Conservation (phyloP, 768 basidiomycete genomes). For the Kwoniella sp. region DNA sequence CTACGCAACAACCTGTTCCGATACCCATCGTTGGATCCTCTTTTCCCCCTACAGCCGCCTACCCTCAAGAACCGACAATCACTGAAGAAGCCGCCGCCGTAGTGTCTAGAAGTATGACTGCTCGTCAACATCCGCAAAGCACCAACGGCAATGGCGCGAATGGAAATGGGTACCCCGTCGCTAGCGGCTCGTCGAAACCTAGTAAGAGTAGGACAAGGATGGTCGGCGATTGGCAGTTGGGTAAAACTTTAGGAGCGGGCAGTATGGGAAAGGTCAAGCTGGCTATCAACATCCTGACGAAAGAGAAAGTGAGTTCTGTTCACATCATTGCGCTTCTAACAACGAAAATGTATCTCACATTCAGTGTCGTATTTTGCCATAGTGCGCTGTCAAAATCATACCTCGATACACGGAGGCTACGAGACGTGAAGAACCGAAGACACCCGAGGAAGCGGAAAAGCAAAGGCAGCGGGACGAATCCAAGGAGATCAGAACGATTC, state of each 20-base stretch:
- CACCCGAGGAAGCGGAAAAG: slow-evolving; percentile 61
- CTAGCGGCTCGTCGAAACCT: slow-evolving; percentile 7
- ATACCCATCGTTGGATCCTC: slow-evolving; percentile 8
- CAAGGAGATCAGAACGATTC: slow-evolving; percentile 92
- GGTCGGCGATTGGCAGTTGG: slow-evolving; percentile 91
- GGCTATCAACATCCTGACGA: slow-evolving; percentile 80
- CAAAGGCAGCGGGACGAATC: slow-evolving; percentile 84
- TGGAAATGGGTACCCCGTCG: not conserved
- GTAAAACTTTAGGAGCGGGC: slow-evolving; percentile 94
- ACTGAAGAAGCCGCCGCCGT: slow-evolving; percentile 37
- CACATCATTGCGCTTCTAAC: not conserved
- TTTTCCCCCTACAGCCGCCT: slow-evolving; percentile 18
- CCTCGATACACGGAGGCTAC: slow-evolving; percentile 74
- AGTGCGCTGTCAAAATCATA: slow-evolving; percentile 99
- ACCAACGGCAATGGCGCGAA: slow-evolving; percentile 3
- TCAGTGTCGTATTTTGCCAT: not conserved
- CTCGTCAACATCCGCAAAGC: slow-evolving; percentile 12
- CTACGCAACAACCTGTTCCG: not conserved
- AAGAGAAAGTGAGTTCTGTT: slow-evolving; percentile 75
- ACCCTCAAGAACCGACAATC: slow-evolving; percentile 43
- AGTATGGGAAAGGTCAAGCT: slow-evolving; percentile 99
- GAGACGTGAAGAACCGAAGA: slow-evolving; percentile 58
- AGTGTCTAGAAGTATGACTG: slow-evolving; percentile 19
- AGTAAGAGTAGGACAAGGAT: slow-evolving; percentile 58
- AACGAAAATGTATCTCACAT: not conserved